Evolutionary conservation across 768 basidiomycete species (phyloP).

Genomic region (Phylloporus scabripes): DNA sequence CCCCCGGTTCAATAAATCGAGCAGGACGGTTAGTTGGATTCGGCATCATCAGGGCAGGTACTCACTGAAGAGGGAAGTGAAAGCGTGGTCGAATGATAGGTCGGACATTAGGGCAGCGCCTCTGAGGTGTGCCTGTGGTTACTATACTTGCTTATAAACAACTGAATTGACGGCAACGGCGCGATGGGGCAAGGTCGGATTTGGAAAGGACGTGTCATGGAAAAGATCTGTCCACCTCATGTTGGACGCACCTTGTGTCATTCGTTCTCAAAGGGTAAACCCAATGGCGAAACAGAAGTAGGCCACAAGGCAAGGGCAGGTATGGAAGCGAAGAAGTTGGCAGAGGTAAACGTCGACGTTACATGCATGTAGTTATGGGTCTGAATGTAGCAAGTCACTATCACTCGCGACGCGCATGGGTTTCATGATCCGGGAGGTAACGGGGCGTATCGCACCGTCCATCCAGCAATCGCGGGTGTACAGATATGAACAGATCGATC

Average conservation of each 20-base stretch:
- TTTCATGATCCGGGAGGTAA: slow-evolving; percentile 28
- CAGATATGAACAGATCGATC: slow-evolving; percentile 30
- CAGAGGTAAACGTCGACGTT: slow-evolving; percentile 15
- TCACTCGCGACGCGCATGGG: slow-evolving; percentile 2
- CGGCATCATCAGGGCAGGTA: slow-evolving; percentile 9
- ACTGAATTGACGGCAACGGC: slow-evolving; percentile 28
- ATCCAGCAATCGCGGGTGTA: slow-evolving; percentile 28
- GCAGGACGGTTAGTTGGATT: slow-evolving; percentile 24
- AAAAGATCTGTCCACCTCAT: slow-evolving; percentile 30
- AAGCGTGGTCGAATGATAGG: slow-evolving; percentile 17
- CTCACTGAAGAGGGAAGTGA: slow-evolving; percentile 17
- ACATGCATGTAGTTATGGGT: slow-evolving; percentile 5
- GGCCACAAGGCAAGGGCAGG: slow-evolving; percentile 17
- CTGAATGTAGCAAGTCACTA: slow-evolving; percentile 8
- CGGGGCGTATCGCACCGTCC: slow-evolving; percentile 17
- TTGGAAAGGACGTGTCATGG: slow-evolving; percentile 22
- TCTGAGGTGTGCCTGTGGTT: slow-evolving; percentile 20
- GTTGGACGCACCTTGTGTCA: slow-evolving; percentile 23
- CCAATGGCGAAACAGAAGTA: slow-evolving; percentile 22
- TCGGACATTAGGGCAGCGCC: slow-evolving; percentile 31
- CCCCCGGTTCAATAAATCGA: slow-evolving; percentile 10
- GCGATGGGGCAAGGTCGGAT: slow-evolving; percentile 18
- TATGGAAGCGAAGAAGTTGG: slow-evolving; percentile 23
- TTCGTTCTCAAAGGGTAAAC: slow-evolving; percentile 20
- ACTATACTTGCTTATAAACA: slow-evolving; percentile 18